These are phyloP conservation scores for Aspergillus pseudonomiae DNA, from an alignment of 2,329 filamentous ascomycete species.

Conservation along the genomic window DNA sequence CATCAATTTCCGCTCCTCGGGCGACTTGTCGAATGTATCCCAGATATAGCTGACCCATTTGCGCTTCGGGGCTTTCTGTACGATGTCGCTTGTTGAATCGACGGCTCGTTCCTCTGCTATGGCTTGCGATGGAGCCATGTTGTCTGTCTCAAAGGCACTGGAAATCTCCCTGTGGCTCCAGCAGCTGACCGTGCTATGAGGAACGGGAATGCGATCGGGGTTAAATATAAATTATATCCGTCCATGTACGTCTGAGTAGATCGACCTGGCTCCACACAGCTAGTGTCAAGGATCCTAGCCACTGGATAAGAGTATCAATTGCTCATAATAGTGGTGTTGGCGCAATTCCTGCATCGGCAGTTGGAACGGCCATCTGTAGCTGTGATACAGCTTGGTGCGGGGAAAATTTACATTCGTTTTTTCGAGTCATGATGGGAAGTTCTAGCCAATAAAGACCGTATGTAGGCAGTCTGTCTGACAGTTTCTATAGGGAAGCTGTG, in stretches of 20 bases:
- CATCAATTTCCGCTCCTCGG: slow-evolving; percentile 52
- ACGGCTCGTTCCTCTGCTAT: slow-evolving; percentile 18
- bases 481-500: slow-evolving; percentile 2
- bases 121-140: slow-evolving; percentile 22
- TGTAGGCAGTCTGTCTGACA: too few species aligned
- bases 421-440: background rate
- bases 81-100: slow-evolving; percentile 12
- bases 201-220: background rate
- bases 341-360: slow-evolving; percentile 7
- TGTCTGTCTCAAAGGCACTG: background rate
- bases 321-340: slow-evolving; percentile 13
- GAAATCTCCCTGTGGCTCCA: background rate
- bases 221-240: background rate
- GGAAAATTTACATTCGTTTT: background rate
- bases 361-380: background rate
- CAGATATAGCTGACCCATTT: slow-evolving; percentile 56
- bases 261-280: background rate
- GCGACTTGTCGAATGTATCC: slow-evolving; percentile 57
- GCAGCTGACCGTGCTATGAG: background rate
- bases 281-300: background rate
- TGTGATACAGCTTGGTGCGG: background rate
- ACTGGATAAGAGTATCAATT: background rate
- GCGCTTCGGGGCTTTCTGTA: slow-evolving; percentile 33
- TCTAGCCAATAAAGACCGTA: background rate
- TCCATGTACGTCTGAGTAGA: background rate